Conservation (phyloP, 306 rosid species). For the Arachis stenosperma region DNA sequence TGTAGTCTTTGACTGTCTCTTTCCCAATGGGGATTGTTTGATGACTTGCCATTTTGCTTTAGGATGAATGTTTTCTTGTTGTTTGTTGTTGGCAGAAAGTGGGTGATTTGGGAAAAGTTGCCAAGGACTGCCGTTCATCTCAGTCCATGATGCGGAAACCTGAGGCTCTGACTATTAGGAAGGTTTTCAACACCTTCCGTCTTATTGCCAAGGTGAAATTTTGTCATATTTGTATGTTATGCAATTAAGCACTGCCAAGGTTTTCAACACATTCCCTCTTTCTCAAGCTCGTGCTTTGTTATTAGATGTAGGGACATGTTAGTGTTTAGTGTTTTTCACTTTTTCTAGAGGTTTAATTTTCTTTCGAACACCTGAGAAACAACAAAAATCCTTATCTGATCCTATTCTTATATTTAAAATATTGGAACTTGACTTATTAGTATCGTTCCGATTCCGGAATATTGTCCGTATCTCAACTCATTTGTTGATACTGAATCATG, state of each 20-base stretch:
- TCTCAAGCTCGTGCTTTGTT: conserved; percentile 2
- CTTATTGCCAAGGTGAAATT: conserved; percentile 76
- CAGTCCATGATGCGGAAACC: conserved; percentile 88
- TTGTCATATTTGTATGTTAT: neutral
- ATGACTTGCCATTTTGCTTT: neutral
- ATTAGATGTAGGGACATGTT: conserved; percentile 10
- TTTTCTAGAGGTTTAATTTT: conserved; percentile 9
- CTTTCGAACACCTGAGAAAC: conserved; percentile 1
- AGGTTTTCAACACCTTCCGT: conserved; percentile 77
- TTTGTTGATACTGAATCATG: conserved; percentile 6
- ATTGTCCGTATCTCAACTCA: conserved; percentile 3
- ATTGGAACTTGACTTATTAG: conserved; percentile 3
- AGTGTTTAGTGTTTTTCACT: conserved; percentile 4
- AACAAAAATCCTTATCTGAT: conserved; percentile 5
- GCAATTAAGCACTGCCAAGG: neutral
- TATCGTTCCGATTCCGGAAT: neutral
- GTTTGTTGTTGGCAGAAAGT: conserved; percentile 49
- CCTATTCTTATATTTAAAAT: conserved; percentile 3
- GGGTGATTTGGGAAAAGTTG: conserved; percentile 92
- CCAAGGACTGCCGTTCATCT: conserved; percentile 76
- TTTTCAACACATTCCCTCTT: neutral
- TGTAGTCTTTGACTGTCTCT: neutral
- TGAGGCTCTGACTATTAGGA: conserved; percentile 69
- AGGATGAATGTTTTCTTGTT: conserved; percentile 4
- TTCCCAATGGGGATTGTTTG: neutral